These are phyloP conservation scores for Prinsepia uniflora DNA, from an alignment of 306 rosid species.

Conservation along the genomic window DNA sequence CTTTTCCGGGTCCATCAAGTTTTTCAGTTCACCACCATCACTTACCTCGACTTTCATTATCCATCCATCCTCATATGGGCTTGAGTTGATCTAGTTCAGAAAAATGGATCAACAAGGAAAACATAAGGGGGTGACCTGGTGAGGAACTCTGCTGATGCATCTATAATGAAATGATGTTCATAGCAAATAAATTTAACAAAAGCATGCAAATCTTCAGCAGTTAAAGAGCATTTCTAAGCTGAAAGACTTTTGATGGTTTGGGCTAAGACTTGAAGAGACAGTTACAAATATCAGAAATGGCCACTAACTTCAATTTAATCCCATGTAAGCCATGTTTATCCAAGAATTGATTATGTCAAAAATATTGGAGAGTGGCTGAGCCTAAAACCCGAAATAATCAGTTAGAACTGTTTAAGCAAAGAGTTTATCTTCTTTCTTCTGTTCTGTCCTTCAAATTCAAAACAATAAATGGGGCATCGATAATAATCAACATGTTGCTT, in stretches of 20 bases:
- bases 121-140: neutral
- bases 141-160: neutral
- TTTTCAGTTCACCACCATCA: slow-evolving; percentile 51
- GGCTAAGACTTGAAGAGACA: neutral
- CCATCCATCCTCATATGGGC: slow-evolving; percentile 87
- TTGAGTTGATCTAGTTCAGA: slow-evolving; percentile 56
- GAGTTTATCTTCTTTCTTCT: too few relatives aligned
- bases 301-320: neutral
- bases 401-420: neutral
- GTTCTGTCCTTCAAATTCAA: neutral
- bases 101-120: neutral
- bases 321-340: neutral
- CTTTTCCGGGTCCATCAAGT: slow-evolving; percentile 75
- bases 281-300: neutral
- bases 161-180: neutral
- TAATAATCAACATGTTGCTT: neutral
- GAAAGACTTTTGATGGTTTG: neutral
- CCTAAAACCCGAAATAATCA: neutral
- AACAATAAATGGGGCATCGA: neutral
- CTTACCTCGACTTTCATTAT: slow-evolving; percentile 71
- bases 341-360: neutral
- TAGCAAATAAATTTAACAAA: neutral
- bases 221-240: neutral
- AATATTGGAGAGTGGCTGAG: neutral
- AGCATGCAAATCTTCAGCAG: neutral